These are phyloP conservation scores for Phytophthora ohioensis DNA, from an alignment of 352 stramenopile genomes.

Conservation along the genomic window DNA sequence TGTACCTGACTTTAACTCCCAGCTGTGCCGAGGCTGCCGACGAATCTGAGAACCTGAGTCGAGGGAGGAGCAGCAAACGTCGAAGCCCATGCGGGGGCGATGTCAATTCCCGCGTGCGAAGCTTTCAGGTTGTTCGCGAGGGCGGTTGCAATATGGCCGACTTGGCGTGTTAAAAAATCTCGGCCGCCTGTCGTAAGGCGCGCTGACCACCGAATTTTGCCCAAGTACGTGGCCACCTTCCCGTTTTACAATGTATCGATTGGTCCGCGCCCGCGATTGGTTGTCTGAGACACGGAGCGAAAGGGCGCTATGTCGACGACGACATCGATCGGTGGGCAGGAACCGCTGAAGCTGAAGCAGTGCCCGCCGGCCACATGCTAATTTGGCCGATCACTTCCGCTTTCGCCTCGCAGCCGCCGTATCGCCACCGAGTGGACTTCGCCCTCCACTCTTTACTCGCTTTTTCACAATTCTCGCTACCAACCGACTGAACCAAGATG, in stretches of 20 bases:
- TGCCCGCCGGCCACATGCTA: not conserved
- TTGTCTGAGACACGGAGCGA: constrained; percentile 6
- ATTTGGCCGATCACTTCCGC: constrained; percentile 24
- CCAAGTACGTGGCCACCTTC: constrained; percentile 9
- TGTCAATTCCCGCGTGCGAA: not conserved
- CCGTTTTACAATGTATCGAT: constrained; percentile 12
- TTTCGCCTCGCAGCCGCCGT: constrained; percentile 29
- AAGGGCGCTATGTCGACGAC: constrained; percentile 11
- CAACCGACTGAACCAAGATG: constrained; percentile 42
- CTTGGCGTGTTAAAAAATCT: constrained; percentile 19
- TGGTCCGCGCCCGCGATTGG: constrained; percentile 1
- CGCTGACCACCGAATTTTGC: constrained; percentile 15
- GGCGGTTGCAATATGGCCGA: not conserved
- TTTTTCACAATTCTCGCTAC: not conserved
- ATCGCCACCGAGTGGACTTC: constrained; percentile 21
- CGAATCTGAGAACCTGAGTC: constrained; percentile 21
- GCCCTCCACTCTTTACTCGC: constrained; percentile 1
- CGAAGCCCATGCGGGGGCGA: not conserved
- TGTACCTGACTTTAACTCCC: constrained; percentile 1
- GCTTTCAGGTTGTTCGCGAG: constrained; percentile 1
- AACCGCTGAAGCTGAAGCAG: constrained; percentile 3
- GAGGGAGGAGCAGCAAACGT: not conserved
- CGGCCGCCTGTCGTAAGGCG: constrained; percentile 8
- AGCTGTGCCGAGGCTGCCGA: not conserved
- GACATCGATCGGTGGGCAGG: not conserved